These are phyloP conservation scores for Penicillium lividum DNA, from an alignment of 495 filamentous ascomycete species.

Conservation along the genomic window DNA sequence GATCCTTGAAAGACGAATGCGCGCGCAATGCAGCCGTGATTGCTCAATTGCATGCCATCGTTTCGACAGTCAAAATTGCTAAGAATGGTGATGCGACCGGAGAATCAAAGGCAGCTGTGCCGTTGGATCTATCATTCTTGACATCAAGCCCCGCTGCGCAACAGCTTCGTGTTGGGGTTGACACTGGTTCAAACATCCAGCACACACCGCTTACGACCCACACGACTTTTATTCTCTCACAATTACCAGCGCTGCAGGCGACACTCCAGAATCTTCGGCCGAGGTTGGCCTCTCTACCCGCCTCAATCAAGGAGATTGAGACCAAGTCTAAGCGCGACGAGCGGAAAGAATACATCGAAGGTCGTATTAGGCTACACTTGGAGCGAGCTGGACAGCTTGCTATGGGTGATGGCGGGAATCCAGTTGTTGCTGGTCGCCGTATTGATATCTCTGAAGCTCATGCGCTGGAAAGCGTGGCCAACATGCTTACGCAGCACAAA, in stretches of 20 bases:
- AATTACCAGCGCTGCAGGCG: conserved; percentile 74
- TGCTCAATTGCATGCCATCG: conserved; percentile 60
- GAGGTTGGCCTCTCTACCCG: conserved; percentile 54
- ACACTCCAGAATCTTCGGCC: conserved; percentile 64
- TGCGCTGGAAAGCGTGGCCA: conserved; percentile 47
- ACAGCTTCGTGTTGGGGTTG: conserved; percentile 47
- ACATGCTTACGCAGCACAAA: conserved; percentile 40
- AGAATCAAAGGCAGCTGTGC: conserved; percentile 13
- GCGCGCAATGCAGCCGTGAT: conserved; percentile 76
- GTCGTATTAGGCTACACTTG: conserved; percentile 53
- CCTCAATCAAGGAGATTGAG: conserved; percentile 32
- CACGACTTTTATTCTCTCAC: conserved; percentile 75
- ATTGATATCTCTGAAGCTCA: conserved; percentile 47
- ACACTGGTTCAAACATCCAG: conserved; percentile 35
- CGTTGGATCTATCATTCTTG: conserved; percentile 55
- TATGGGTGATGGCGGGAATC: conserved; percentile 38
- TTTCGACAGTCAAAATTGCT: conserved; percentile 33
- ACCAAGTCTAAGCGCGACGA: conserved; percentile 50
- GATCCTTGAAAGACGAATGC: conserved; percentile 69
- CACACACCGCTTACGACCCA: conserved; percentile 65
- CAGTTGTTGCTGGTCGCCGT: conserved; percentile 42
- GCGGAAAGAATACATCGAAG: conserved; percentile 75
- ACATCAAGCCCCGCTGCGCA: conserved; percentile 47
- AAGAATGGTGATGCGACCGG: conserved; percentile 27
- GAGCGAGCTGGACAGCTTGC: conserved; percentile 47